Base-by-base conservation (phyloP, 139 green algal genomes). In the Pleodorina starrii region DNA sequence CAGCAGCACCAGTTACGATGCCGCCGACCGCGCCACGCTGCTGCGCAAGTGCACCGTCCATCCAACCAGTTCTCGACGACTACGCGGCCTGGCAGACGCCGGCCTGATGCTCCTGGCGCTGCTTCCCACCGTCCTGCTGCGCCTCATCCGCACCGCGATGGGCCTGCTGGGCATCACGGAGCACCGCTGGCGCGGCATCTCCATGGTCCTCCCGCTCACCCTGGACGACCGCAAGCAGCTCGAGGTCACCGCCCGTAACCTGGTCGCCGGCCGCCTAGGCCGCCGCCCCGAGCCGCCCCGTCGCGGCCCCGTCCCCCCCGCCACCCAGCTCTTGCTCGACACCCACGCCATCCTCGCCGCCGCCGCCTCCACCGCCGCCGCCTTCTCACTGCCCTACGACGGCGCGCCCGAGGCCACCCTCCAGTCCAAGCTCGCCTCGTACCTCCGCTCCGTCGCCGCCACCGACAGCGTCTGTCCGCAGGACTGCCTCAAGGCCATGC, bases 121-220 rank as follows among this genome's bases (percentile, higher is more conserved):
- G 1, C 2, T 89, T 1, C 84, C 84, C 25, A 89, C 69, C 0
- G 69, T 35, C 66, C 10, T 89, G 3, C 27, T 89, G 1, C 84
- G 84, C 21, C 11, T 89, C 12, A 48, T 89, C 25, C 84, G 84
- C 43, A 14, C 84, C 7, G 29, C 83, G 3, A 66, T 92, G 79
- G 54, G 54, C 5, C 60, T 71, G 29, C 32, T 92, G 38, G 90
- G 90, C 43, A 50, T 92, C 3, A 90, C 69, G 0, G 90, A 92
- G 71, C 90, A 92, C 71, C 85, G 76, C 3, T 92, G 90, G 84
- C 80, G 78, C 43, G 88, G 88, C 57, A 86, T 91, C 17, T 85
- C 88, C n/a, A 85, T 89, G 51, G 42, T 75, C 54, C 54, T 72
- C 21, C 69, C 82, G 4, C 71, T 91, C 0, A 86, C n/a, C 10